These are phyloP conservation scores for Monilinia polystroma DNA, from an alignment of 2,329 filamentous ascomycete genomes.

Conservation along the genomic window DNA sequence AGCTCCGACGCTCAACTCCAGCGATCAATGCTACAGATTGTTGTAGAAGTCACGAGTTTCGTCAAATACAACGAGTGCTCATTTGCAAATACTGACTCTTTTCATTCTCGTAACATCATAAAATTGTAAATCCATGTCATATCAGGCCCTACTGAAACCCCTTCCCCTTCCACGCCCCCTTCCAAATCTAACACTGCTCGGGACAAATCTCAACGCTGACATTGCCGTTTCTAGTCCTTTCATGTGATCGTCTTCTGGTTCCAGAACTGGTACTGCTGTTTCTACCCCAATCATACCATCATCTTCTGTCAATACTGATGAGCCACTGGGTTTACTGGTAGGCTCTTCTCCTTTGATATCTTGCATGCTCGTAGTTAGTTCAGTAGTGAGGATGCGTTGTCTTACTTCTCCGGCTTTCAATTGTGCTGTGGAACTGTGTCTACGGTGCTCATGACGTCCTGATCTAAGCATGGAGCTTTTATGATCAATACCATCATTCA, in stretches of 20 bases:
- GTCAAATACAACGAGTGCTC: neutral
- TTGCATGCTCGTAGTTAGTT: conserved; percentile 4
- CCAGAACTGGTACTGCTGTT: conserved; percentile 44
- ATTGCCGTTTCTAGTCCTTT: conserved; percentile 64
- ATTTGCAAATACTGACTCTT: conserved; percentile 15
- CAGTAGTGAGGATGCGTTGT: conserved; percentile 31
- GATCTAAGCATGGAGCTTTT: conserved; percentile 74
- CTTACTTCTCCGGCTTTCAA: conserved; percentile 28
- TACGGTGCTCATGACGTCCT: conserved; percentile 49
- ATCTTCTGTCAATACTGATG: conserved; percentile 23
- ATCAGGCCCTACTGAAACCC: conserved; percentile 37
- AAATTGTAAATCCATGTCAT: conserved; percentile 13
- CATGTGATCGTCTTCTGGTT: conserved; percentile 45
- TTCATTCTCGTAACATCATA: conserved; percentile 18
- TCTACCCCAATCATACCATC: conserved; percentile 58
- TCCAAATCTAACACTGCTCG: conserved; percentile 65
- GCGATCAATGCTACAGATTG: neutral
- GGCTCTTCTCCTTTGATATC: neutral
- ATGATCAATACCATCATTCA: conserved; percentile 86
- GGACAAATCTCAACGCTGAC: conserved; percentile 71
- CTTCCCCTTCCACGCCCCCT: conserved; percentile 36
- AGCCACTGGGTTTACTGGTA: neutral
- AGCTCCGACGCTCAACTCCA: neutral
- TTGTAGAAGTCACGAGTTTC: neutral
- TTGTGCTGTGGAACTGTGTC: conserved; percentile 48